These are phyloP conservation scores for Tritrichomonas foetus DNA, from an alignment of 208 protist genomes.

Conservation along the genomic window DNA sequence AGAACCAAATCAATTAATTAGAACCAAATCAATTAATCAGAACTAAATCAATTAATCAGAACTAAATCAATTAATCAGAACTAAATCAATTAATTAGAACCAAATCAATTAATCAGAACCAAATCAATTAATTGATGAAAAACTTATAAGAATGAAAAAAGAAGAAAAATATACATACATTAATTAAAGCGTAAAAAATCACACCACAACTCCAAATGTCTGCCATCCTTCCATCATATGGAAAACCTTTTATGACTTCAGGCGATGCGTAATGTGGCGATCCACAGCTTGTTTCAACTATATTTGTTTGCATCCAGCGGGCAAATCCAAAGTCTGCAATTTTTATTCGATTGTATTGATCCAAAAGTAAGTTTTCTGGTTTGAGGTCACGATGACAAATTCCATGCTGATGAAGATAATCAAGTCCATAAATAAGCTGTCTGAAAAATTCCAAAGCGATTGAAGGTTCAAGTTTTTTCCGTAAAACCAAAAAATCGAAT, in stretches of 20 bases:
- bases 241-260: background rate
- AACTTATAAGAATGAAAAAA: background rate
- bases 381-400: slow-evolving; percentile 35
- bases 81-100: too few species aligned
- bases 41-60: too few species aligned
- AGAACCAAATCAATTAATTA: too few species aligned
- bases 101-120: too few species aligned
- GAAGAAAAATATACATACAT: background rate
- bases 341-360: background rate
- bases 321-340: slow-evolving; percentile 25
- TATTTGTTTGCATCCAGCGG: background rate
- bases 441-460: background rate
- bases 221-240: background rate
- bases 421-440: slow-evolving; percentile 13
- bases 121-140: too few species aligned
- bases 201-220: slow-evolving; percentile 24
- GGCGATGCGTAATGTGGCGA: background rate
- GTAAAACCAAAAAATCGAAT: background rate
- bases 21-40: too few species aligned
- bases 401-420: background rate
- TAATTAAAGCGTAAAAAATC: background rate
- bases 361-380: background rate
- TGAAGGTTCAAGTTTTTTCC: background rate
- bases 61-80: too few species aligned
- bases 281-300: slow-evolving; percentile 6